Conservation (phyloP, 208 protist genomes). For the Wallacemonas rigidus region DNA sequence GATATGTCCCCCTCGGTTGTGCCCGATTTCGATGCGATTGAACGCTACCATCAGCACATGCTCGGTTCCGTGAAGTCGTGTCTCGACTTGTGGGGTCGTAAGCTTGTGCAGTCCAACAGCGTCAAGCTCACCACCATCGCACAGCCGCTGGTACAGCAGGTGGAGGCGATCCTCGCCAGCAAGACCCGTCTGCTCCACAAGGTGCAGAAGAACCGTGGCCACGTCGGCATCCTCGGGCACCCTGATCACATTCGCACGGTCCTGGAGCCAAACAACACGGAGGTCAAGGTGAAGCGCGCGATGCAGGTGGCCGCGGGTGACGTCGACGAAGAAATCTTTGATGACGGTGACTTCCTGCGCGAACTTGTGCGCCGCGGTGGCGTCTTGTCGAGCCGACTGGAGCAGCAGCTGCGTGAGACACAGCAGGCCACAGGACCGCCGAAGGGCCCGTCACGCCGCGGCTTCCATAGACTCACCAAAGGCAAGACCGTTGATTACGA, state of each 20-base stretch:
- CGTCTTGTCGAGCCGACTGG: constrained; percentile 43
- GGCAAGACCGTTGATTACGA: constrained; percentile 81
- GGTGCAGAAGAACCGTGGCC: constrained; percentile 75
- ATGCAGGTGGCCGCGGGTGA: constrained; percentile 77
- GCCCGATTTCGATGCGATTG: constrained; percentile 15
- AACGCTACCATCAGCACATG: constrained; percentile 43
- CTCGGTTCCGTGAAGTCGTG: constrained; percentile 47
- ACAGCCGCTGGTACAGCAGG: constrained; percentile 79
- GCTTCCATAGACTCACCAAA: constrained; percentile 83
- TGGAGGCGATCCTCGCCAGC: constrained; percentile 65
- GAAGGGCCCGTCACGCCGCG: constrained; percentile 47
- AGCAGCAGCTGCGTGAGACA: constrained; percentile 61
- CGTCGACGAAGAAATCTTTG: constrained; percentile 78
- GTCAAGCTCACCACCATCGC: constrained; percentile 64
- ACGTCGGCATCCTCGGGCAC: constrained; percentile 70
- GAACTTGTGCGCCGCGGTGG: constrained; percentile 79
- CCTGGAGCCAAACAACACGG: constrained; percentile 20
- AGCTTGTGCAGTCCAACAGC: constrained; percentile 63
- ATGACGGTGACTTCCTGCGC: constrained; percentile 80
- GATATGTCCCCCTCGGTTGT: neutral
- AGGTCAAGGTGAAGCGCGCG: constrained; percentile 56
- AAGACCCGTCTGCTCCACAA: constrained; percentile 54
- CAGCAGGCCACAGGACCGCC: constrained; percentile 31
- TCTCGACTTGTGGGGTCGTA: constrained; percentile 76
- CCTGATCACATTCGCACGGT: constrained; percentile 56